Evolutionary conservation across 2,329 filamentous ascomycete genomes (phyloP), one percentile per base, ranked within the genome.

Genomic region (Endoconidiophora laricicola): DNA sequence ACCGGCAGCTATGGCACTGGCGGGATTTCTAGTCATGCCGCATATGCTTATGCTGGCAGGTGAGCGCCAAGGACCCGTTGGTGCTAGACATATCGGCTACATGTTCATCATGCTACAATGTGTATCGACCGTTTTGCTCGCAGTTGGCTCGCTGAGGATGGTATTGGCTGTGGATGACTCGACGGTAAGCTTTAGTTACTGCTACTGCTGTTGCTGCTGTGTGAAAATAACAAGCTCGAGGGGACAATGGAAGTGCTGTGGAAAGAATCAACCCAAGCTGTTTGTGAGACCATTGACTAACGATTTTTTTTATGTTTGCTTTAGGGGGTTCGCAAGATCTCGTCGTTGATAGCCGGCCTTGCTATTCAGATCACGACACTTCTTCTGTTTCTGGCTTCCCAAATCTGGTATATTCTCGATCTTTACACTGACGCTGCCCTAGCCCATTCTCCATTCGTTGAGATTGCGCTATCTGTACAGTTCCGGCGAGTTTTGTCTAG

Each of bases 1-100:
- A 1, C 68, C 71, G 14, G 67, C 66, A 2, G 60, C 71, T 38
- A 64, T 73, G 54, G 65, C 64, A 9, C 60, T 63, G 9, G 65
- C 69, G 23, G 59, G 72, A 24, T 72, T 69, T 48, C 58, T 66
- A 20, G 56, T 69, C 6, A 58, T 73, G 16, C 70, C 71, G 2
- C 69, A 69, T 42, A 59, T 73, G 20, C 59, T 74, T 36, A 59
- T 62, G 6, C 56, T 73, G 3, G 73, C 73, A 52, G 71, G 71
- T 18, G 62, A 66, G 6, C 60, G 64, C 5, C 63, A 67, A 16
- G 63, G 62, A 14, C 59, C 64, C 2, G 56, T 65, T 46, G 60
- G 54, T 7, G 66, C 67, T 0, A 53, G 63, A 0, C 58, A 63
- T 41, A 56, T 63, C 7, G 63, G 58, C 1, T 52, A 66, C 10